Evolutionary conservation across 495 filamentous ascomycete species (phyloP), one percentile per base, ranked within the genome.

Genomic region (Hyphodiscus hymeniophilus): DNA sequence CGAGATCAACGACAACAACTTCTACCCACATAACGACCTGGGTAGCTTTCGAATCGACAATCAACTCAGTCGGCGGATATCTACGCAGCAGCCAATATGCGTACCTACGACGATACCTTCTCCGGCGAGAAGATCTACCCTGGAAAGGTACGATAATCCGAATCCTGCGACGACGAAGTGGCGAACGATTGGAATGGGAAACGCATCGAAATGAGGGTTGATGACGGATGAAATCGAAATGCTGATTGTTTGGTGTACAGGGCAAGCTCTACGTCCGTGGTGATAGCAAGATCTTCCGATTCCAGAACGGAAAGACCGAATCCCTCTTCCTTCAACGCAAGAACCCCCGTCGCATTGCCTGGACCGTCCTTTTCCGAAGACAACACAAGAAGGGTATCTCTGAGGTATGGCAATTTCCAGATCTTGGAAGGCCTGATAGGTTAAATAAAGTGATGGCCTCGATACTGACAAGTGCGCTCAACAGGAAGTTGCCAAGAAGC

Each of bases 371-470:
- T 50, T 99, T 81, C 84, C 81, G 92, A 72, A 84, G 90, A 72
- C 89, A 94, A 76, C 91, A 96, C 81, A 91, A 87, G 81, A 99
- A 99, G 88, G 92, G 92, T 83, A 90, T 97, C 77, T 92, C 91
- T 79, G 92, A 99, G 88, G 92, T 97, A 80, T 74, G 84, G 74
- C 61, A 47, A 21, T 23, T 23, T 31, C n/a, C 24, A 35, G 12
- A 24, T 8, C 22, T 7, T 44, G 20, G 24, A 18, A 11, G 24
- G n/a, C 16, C 10, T 5, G 2, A 35, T 41, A 12, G 18, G 44
- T 44, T 31, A 23, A 28, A 41, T 5, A 26, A 21, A n/a, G 22
- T 38, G 18, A 17, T 30, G 36, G 44, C 3, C 40, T 31, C 5
- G 38, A 38, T 6, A 32, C 50, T 53, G 26, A 53, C 15, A 11